These are phyloP conservation scores for Trypanosoma rangeli DNA, from an alignment of 208 protist species.

Conservation along the genomic window DNA sequence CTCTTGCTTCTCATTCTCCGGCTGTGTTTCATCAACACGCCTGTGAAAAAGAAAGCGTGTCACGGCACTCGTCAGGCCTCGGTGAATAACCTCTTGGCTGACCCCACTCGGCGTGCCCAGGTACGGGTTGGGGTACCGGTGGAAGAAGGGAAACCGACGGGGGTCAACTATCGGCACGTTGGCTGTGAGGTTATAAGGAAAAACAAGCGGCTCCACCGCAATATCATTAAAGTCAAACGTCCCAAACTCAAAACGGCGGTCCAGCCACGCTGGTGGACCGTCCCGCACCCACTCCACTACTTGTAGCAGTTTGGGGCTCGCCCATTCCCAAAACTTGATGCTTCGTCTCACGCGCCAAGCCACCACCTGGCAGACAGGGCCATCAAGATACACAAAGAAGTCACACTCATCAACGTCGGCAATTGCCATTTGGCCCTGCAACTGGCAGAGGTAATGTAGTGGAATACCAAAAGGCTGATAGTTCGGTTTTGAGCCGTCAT, in stretches of 20 bases:
- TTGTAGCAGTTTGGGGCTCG: constrained; percentile 66
- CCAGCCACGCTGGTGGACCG: constrained; percentile 50
- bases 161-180: constrained; percentile 43
- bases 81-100: constrained; percentile 14
- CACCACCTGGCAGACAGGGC: constrained; percentile 54
- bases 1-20: background rate
- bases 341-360: constrained; percentile 77
- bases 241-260: constrained; percentile 65
- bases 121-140: constrained; percentile 39
- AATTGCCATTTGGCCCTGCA: constrained; percentile 91
- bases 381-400: constrained; percentile 89
- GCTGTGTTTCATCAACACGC: background rate
- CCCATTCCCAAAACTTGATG: constrained; percentile 79
- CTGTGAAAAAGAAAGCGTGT: constrained; percentile 36
- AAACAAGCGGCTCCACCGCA: constrained; percentile 68
- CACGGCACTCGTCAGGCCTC: constrained; percentile 16
- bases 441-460: constrained; percentile 85
- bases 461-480: constrained; percentile 82
- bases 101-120: background rate
- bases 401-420: constrained; percentile 83
- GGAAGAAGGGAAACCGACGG: constrained; percentile 66
- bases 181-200: constrained; percentile 65
- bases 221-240: constrained; percentile 69
- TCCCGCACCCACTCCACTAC: constrained; percentile 66
- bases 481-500: constrained; percentile 43